Evolutionary conservation across 306 rosid genomes (phyloP).

Genomic region (Glycine latifolia): DNA sequence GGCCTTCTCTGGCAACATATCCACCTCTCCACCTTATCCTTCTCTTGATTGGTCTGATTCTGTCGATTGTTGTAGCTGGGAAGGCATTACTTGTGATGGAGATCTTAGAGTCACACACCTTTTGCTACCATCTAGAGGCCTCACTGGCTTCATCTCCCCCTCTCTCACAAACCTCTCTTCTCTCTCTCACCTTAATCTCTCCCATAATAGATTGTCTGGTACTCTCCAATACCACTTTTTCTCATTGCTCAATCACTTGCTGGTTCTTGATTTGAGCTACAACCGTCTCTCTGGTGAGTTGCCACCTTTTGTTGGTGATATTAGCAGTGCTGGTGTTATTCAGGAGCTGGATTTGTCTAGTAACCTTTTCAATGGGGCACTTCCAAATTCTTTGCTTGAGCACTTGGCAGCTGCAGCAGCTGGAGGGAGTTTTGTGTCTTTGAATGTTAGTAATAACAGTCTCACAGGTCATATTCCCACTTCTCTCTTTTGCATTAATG

Average conservation of each 20-base stretch:
- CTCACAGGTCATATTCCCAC: conserved; percentile 67
- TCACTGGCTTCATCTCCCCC: conserved; percentile 55
- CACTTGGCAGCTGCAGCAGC: conserved; percentile 39
- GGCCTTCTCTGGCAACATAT: conserved; percentile 50
- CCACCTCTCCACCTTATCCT: conserved; percentile 38
- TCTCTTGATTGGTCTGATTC: conserved; percentile 71
- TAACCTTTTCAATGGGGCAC: conserved; percentile 66
- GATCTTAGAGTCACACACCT: conserved; percentile 59
- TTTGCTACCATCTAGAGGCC: conserved; percentile 61
- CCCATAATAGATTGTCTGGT: conserved; percentile 66
- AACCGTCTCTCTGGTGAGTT: conserved; percentile 58
- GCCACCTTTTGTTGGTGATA: conserved; percentile 36
- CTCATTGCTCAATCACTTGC: conserved; percentile 53
- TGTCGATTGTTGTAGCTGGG: conserved; percentile 82
- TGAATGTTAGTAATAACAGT: conserved; percentile 87
- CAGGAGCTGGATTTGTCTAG: conserved; percentile 75
- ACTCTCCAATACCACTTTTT: conserved; percentile 54
- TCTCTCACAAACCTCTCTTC: conserved; percentile 55
- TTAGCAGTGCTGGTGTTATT: conserved; percentile 26
- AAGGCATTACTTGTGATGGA: conserved; percentile 66
- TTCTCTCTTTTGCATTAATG: conserved; percentile 57
- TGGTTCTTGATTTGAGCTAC: conserved; percentile 67
- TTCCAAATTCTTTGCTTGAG: conserved; percentile 60
- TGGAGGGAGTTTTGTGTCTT: conserved; percentile 56
- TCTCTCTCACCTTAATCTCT: conserved; percentile 74